Base-by-base conservation (phyloP, 2,329 filamentous ascomycete genomes). In the Phialophora chinensis region DNA sequence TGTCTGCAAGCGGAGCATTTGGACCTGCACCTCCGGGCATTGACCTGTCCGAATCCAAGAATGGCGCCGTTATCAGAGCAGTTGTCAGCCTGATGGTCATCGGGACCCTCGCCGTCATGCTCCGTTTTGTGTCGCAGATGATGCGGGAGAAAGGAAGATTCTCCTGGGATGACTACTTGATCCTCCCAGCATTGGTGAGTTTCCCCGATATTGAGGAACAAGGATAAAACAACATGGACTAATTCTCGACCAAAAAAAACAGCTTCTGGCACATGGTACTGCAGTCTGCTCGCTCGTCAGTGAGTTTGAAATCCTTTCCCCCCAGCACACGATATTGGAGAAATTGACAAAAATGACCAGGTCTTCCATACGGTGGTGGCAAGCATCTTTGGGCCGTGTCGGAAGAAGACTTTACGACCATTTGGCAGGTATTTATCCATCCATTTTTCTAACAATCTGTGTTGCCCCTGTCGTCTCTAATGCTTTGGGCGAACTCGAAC, bases 1-100 rank as follows among this genome's bases (percentile, higher is more conserved):
- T 58, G 55, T 58, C 55, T 58, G 55, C 55, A 58, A 58, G 56
- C 56, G 56, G 56, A 59, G 56, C 35, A 20, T 59, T 59, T 49
- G 56, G 56, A 33, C 56, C 56, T 47, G 35, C 56, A 20, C 56
- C 56, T 33, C 56, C 56, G 25, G 56, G 56, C 25, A 47, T 59
- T 49, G 56, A 59, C 56, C 56, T 59, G 56, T 59, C 56, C 35
- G 38, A 59, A 31, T 50, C 56, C 23, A 47, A 59, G 35, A 59
- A 59, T 59, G 56, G 23, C 25, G 56, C 56, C 38, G 7, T 59
- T 20, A 47, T 59, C 56, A 31, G 35, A 59, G 56, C 56, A 50
- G 56, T 59, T 10, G 56, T 59, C 56, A 59, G 56, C 20, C 35
- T 59, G 56, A 59, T 59, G 56, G 56, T 59, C 35, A 59, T 59